A percentile compares a stretch with the other conserved stretches of the same genome.
Evolutionary conservation across 139 green algal genomes (phyloP).

Genomic region (Coelastrella sp.): DNA sequence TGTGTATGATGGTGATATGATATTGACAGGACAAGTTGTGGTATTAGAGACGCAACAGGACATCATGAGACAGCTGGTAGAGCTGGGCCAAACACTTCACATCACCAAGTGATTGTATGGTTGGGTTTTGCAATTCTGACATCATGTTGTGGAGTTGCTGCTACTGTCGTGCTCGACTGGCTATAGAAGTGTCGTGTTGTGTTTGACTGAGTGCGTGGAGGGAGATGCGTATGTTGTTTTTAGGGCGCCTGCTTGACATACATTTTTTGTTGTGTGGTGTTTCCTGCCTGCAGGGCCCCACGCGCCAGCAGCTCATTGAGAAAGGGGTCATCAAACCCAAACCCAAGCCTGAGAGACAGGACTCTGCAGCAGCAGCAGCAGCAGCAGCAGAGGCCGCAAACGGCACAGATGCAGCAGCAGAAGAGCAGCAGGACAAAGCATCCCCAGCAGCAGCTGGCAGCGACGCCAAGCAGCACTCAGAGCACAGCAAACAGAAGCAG

Average conservation of each 20-base stretch:
- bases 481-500: constrained; percentile 23
- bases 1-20: constrained; percentile 6
- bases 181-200: too few species aligned
- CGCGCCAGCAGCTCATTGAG: constrained; percentile 27
- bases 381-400: not conserved
- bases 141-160: too few species aligned
- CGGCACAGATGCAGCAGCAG: not conserved
- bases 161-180: too few species aligned
- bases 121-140: too few species aligned
- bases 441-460: not conserved
- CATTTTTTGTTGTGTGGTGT: not conserved
- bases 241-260: too few species aligned
- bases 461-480: not conserved
- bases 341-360: not conserved
- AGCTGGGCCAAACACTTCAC: not conserved
- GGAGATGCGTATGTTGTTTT: too few species aligned
- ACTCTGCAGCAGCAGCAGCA: not conserved
- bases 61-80: constrained; percentile 19
- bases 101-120: constrained; percentile 21
- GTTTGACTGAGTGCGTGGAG: too few species aligned
- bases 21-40: constrained; percentile 9
- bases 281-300: not conserved
- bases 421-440: not conserved
- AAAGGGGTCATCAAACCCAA: constrained; percentile 6
- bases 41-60: not conserved